These are phyloP conservation scores for Aechmea fasciata DNA, from an alignment of 176 grass and related monocot species.

Conservation along the genomic window DNA sequence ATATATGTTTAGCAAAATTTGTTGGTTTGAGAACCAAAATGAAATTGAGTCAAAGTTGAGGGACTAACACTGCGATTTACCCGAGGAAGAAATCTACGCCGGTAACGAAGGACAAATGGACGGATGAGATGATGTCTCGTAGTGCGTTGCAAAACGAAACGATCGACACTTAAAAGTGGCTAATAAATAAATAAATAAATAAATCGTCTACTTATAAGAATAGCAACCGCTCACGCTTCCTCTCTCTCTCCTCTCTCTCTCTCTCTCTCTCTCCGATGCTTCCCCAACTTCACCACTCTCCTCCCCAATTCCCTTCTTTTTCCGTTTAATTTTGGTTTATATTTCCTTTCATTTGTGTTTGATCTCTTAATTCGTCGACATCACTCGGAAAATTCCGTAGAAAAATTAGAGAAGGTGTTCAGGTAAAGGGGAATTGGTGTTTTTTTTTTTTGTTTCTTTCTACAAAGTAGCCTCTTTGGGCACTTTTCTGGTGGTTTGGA, in stretches of 20 bases:
- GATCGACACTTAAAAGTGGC: no score
- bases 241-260: constrained; percentile 14
- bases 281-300: constrained; percentile 13
- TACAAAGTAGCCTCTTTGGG: no score
- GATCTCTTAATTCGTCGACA: constrained; percentile 36
- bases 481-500: constrained; percentile 1
- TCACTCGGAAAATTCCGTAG: constrained; percentile 14
- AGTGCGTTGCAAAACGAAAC: no score
- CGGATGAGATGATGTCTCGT: no score
- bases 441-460: constrained; percentile 6
- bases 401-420: not conserved
- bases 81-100: no score
- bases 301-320: not conserved
- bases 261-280: not conserved
- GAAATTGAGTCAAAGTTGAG: no score
- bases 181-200: not conserved
- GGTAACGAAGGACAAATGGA: no score
- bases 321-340: constrained; percentile 11
- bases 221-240: not conserved
- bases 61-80: no score
- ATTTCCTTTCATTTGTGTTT: not conserved
- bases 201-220: not conserved
- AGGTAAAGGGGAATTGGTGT: constrained; percentile 22
- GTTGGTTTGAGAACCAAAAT: no score
- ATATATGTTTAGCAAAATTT: no score